Conservation (phyloP, 1,284 basidiomycete species). For the Papiliotrema fonsecae region DNA sequence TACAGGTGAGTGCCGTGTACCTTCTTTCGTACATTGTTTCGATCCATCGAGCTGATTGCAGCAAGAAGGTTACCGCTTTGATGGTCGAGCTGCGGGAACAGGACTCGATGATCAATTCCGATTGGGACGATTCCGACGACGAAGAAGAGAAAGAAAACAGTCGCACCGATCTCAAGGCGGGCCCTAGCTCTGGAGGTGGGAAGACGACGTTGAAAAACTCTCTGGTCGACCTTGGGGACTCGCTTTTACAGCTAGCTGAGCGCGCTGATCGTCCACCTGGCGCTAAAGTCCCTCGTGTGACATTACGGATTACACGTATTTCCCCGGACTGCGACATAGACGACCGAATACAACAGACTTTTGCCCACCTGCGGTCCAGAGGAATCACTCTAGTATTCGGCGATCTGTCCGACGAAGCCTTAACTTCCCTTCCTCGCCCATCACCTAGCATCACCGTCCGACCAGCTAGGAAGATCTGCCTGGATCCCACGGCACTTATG, state of each 20-base stretch:
- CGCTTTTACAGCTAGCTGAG: neutral
- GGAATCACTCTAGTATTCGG: slow-evolving; percentile 65
- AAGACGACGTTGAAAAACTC: neutral
- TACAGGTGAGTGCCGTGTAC: slow-evolving; percentile 62
- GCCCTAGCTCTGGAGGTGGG: neutral
- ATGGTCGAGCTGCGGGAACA: slow-evolving; percentile 71
- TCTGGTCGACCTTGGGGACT: neutral
- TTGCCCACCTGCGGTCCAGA: slow-evolving; percentile 50
- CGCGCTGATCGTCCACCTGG: slow-evolving; percentile 19
- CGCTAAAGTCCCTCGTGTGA: slow-evolving; percentile 48
- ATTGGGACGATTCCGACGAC: slow-evolving; percentile 34
- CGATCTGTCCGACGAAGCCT: slow-evolving; percentile 46
- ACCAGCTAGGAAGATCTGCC: slow-evolving; percentile 62
- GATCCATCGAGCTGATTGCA: slow-evolving; percentile 37
- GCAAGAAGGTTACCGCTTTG: slow-evolving; percentile 65
- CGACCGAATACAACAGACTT: slow-evolving; percentile 59
- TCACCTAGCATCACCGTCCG: slow-evolving; percentile 14
- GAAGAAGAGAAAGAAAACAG: neutral
- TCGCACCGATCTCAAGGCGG: neutral
- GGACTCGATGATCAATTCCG: slow-evolving; percentile 63
- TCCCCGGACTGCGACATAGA: slow-evolving; percentile 42
- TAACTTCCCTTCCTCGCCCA: neutral
- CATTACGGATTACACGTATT: slow-evolving; percentile 65
- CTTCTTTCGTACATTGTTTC: neutral
- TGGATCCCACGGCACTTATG: slow-evolving; percentile 75